A percentile compares a stretch with the other conserved stretches of the same genome.
Evolutionary conservation across 2,329 filamentous ascomycete genomes (phyloP).

Genomic region (Penicillium palitans): DNA sequence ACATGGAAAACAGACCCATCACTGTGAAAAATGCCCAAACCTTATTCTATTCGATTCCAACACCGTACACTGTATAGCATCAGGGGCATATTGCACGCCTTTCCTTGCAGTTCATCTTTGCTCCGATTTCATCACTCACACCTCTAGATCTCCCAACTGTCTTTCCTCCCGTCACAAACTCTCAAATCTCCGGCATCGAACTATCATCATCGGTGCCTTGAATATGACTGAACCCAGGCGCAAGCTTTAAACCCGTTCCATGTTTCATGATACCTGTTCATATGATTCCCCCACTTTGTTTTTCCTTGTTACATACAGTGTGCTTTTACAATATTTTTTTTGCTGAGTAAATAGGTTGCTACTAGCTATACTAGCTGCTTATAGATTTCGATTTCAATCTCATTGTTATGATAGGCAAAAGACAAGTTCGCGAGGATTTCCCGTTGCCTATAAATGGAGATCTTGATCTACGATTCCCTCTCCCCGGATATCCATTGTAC

Average conservation of each 20-base stretch:
- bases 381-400: slow-evolving; percentile 9
- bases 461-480: not conserved
- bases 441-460: not conserved
- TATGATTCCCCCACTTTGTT: slow-evolving; percentile 13
- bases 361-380: not conserved
- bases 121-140: not conserved
- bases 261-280: slow-evolving; percentile 14
- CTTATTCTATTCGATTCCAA: not conserved
- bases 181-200: not conserved
- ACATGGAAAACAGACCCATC: slow-evolving; percentile 43
- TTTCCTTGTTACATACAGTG: slow-evolving; percentile 2
- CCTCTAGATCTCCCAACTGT: not conserved
- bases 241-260: slow-evolving; percentile 3
- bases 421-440: not conserved
- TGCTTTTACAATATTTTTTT: not conserved
- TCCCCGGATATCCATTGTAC: not conserved
- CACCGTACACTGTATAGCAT: not conserved
- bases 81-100: not conserved
- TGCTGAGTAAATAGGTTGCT: slow-evolving; percentile 1
- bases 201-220: not conserved
- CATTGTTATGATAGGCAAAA: not conserved
- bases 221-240: not conserved
- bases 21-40: slow-evolving; percentile 20
- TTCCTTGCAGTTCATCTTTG: not conserved
- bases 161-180: not conserved